Conservation (phyloP, 306 rosid genomes). For the Fragaria ananassa region DNA sequence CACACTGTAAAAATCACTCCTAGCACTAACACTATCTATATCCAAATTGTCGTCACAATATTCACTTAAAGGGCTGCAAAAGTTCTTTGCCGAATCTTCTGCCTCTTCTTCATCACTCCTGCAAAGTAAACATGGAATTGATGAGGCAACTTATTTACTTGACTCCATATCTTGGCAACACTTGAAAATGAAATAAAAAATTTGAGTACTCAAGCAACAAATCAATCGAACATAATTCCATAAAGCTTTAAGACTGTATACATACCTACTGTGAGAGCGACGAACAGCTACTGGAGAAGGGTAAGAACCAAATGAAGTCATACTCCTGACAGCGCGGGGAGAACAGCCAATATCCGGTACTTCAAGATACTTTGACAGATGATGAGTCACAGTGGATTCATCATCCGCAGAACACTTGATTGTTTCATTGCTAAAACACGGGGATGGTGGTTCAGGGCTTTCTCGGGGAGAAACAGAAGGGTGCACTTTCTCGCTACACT, state of each 20-base stretch:
- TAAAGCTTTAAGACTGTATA: slow-evolving; percentile 1
- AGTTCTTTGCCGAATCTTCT: slow-evolving; percentile 65
- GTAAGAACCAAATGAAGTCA: slow-evolving; percentile 46
- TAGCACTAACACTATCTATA: slow-evolving; percentile 79
- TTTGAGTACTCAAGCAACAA: slow-evolving; percentile 2
- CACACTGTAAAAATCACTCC: slow-evolving; percentile 50
- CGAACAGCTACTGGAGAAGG: slow-evolving; percentile 52
- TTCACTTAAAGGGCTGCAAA: slow-evolving; percentile 67
- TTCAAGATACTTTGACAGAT: slow-evolving; percentile 43
- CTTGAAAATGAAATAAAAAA: neutral
- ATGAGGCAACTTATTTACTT: neutral
- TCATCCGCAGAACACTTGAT: slow-evolving; percentile 37
- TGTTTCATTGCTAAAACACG: slow-evolving; percentile 50
- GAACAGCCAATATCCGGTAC: slow-evolving; percentile 48
- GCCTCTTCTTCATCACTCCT: slow-evolving; percentile 82
- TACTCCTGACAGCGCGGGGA: slow-evolving; percentile 44
- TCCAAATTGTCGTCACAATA: slow-evolving; percentile 62
- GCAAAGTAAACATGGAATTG: slow-evolving; percentile 31
- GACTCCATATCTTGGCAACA: neutral
- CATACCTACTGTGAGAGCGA: slow-evolving; percentile 60
- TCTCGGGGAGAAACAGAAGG: slow-evolving; percentile 77
- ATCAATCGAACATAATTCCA: slow-evolving; percentile 18
- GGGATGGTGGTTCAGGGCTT: slow-evolving; percentile 74
- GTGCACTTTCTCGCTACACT: slow-evolving; percentile 64
- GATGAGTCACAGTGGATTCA: slow-evolving; percentile 47